Evolutionary conservation across 2,329 filamentous ascomycete genomes (phyloP), one percentile per base, ranked within the genome.

Genomic region (Lasiodiplodia sp.): DNA sequence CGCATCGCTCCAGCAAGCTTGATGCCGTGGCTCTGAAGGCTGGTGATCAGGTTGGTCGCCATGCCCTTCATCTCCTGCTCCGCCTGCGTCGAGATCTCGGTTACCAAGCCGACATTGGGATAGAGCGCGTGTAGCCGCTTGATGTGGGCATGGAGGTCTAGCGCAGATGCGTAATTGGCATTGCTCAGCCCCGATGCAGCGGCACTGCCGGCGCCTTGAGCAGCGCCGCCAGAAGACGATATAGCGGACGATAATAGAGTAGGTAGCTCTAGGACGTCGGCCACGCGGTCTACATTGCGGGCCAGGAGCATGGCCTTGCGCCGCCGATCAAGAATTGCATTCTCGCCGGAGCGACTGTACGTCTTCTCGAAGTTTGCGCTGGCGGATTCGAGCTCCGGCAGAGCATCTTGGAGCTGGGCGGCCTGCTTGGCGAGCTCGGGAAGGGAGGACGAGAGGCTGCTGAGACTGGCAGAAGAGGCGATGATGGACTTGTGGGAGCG

Each of bases 81-180:
- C 11, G 95, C 92, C 77, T 97, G 93, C 2, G 82, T 77, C 11
- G 90, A 86, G 23, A 98, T 90, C 28, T 91, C 90, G 21, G 85
- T 85, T 31, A 98, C 87, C 53, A 98, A 83, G 0, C 87, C 83
- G 0, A 94, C 97, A 65, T 90, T 85, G 0, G 94, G 92, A 77
- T 97, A 97, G 34, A 98, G 84, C 0, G 90, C 88, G 70, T 94
- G 90, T 6, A 99, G 85, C 8, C 96, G 89, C 73, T 93, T 92
- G 76, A 97, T 96, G 78, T 98, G 96, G n/a, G 92, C 91, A 76
- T 97, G 92, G 2, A 99, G 86, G 79, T 99, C 96, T 40, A 99
- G 85, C 0, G 94, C 94, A 0, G 93, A 92, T 2, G 94, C 91
- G 82, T 97, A 97, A 73, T 93, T 96, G 70, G 90, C 88, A 11